These are phyloP conservation scores for Salvia sclarea DNA, from an alignment of 305 asterid species.

Conservation along the genomic window DNA sequence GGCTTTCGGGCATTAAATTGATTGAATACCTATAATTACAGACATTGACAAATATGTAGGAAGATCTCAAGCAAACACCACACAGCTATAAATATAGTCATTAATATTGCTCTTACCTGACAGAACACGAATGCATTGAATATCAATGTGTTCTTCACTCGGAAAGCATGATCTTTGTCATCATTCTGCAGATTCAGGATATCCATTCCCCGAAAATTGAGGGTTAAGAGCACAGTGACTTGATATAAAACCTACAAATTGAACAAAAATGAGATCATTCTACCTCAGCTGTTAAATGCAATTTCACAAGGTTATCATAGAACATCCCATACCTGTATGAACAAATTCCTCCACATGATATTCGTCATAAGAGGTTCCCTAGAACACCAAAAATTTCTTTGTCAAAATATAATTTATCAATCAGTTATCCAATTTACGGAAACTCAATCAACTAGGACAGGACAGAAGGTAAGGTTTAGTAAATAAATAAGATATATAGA, in stretches of 20 bases:
- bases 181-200: conserved; percentile 63
- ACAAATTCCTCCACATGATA: conserved; percentile 95
- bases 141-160: conserved; percentile 75
- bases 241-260: conserved; percentile 81
- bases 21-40: conserved; percentile 66
- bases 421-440: too few relatives aligned
- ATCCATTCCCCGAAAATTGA: conserved; percentile 72
- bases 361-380: conserved; percentile 98
- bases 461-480: too few relatives aligned
- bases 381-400: conserved; percentile 27
- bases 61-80: background rate
- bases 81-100: background rate
- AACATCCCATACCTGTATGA: conserved; percentile 68
- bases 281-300: background rate
- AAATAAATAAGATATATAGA: too few relatives aligned
- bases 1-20: conserved; percentile 96
- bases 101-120: conserved; percentile 51
- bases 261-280: conserved; percentile 13
- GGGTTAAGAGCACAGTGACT: conserved; percentile 79
- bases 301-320: background rate
- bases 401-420: conserved; percentile 25
- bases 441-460: too few relatives aligned
- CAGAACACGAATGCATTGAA: conserved; percentile 88
- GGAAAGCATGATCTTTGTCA: conserved; percentile 46
- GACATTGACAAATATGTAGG: conserved; percentile 7